phyloP scores from a whole-genome alignment of 371 early-diverging fungal species.

The Lichtheimia ramosa region DNA sequence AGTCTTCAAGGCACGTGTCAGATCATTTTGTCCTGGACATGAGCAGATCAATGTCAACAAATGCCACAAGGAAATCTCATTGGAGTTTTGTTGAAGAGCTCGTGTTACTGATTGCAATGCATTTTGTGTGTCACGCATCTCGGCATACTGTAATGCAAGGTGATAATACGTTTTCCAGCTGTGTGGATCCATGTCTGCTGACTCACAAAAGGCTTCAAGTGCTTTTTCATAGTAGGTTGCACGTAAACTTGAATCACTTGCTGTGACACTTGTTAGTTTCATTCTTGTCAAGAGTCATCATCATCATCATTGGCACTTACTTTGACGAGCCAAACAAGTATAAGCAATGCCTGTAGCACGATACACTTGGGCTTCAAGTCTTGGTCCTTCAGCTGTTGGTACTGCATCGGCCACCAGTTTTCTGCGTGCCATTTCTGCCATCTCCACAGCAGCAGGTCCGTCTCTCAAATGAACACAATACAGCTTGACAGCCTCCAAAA shows the following conservation, averaged over 20 bases:
- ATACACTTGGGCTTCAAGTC: conserved; percentile 42
- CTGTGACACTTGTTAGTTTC: neutral
- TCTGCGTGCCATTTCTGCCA: conserved; percentile 24
- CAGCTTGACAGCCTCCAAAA: conserved; percentile 43
- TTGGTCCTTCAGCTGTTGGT: conserved; percentile 4
- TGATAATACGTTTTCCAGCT: conserved; percentile 68
- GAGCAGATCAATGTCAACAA: conserved; percentile 76
- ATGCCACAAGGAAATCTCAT: conserved; percentile 79
- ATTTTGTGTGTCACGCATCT: conserved; percentile 65
- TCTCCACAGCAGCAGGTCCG: conserved; percentile 24
- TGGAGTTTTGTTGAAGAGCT: conserved; percentile 60
- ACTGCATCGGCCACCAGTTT: neutral
- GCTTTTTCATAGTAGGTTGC: conserved; percentile 61
- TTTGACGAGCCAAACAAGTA: conserved; percentile 58
- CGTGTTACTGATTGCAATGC: conserved; percentile 38
- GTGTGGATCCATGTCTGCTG: conserved; percentile 47
- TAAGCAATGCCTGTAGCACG: conserved; percentile 60
- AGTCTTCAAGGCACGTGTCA: conserved; percentile 60
- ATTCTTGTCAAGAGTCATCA: neutral
- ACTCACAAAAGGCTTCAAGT: conserved; percentile 53
- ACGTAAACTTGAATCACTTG: conserved; percentile 59
- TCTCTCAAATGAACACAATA: conserved; percentile 43
- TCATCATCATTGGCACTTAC: conserved; percentile 21
- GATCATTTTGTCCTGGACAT: conserved; percentile 30
- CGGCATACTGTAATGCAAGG: conserved; percentile 75